A percentile compares a stretch with the other conserved stretches of the same genome.
phyloP scores from a whole-genome alignment of 2,329 filamentous ascomycete species.

The Zasmidium cellare region DNA sequence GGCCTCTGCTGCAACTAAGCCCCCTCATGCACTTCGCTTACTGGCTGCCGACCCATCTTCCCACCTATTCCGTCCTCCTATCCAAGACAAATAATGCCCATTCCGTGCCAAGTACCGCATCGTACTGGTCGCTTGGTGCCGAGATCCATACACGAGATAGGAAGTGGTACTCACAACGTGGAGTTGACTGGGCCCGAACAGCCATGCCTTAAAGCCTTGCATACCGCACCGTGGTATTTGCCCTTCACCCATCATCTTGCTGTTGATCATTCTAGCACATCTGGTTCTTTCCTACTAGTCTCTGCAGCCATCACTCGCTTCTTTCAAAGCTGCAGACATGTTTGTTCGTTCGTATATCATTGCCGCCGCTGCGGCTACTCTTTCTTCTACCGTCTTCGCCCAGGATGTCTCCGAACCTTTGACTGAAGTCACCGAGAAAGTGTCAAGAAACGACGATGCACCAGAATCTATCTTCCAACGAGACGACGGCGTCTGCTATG shows the following conservation, averaged over 20 bases:
- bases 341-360: background rate
- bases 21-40: background rate
- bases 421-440: constrained; percentile 8
- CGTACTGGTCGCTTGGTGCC: background rate
- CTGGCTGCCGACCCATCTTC: background rate
- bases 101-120: background rate
- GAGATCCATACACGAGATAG: background rate
- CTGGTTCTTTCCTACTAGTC: background rate
- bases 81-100: background rate
- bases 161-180: background rate
- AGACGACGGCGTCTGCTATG: constrained; percentile 23
- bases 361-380: background rate
- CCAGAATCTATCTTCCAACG: background rate
- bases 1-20: background rate
- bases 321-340: background rate
- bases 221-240: background rate
- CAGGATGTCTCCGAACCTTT: background rate
- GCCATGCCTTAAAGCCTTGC: background rate
- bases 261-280: background rate
- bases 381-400: background rate
- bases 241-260: background rate
- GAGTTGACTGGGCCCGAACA: background rate
- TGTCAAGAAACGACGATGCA: constrained; percentile 7
- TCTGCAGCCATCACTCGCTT: background rate
- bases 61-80: background rate